phyloP scores from a whole-genome alignment of 306 rosid species.

The Dryas alaskensis region DNA sequence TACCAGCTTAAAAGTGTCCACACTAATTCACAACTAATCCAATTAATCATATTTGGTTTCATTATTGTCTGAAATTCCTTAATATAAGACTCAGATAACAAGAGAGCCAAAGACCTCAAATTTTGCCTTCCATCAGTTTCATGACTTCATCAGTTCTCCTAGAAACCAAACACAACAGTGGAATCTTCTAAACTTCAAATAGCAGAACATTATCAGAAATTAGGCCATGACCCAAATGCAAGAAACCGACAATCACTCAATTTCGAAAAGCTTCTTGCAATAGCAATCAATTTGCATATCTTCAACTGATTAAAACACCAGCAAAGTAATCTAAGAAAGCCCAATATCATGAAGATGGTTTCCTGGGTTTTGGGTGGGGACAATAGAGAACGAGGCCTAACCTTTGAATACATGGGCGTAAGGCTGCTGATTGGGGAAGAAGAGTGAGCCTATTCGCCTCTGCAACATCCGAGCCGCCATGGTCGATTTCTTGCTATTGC shows the following conservation, averaged over 20 bases:
- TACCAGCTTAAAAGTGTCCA: neutral
- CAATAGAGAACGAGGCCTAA: constrained; percentile 16
- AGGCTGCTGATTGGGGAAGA: constrained; percentile 22
- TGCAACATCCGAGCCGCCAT: constrained; percentile 52
- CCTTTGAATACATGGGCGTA: constrained; percentile 29
- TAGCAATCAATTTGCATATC: neutral
- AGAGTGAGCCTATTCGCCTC: constrained; percentile 43
- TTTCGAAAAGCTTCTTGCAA: neutral
- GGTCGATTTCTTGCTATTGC: neutral
- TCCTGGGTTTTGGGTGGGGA: neutral
- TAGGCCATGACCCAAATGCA: neutral
- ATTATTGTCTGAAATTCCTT: neutral
- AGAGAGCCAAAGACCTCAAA: neutral
- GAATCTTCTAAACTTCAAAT: neutral
- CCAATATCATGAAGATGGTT: neutral
- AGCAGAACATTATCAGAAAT: neutral
- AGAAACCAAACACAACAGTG: too few relatives aligned
- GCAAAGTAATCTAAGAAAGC: neutral
- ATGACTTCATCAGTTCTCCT: neutral
- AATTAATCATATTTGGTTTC: neutral
- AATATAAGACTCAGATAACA: neutral
- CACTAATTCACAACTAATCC: neutral
- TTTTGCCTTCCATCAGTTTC: neutral
- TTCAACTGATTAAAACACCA: neutral
- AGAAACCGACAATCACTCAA: neutral